Percentiles rank a stretch among this genome's conserved stretches.
These are phyloP conservation scores for Aspergillus ellipticus DNA, from an alignment of 495 filamentous ascomycete genomes.

Conservation along the genomic window DNA sequence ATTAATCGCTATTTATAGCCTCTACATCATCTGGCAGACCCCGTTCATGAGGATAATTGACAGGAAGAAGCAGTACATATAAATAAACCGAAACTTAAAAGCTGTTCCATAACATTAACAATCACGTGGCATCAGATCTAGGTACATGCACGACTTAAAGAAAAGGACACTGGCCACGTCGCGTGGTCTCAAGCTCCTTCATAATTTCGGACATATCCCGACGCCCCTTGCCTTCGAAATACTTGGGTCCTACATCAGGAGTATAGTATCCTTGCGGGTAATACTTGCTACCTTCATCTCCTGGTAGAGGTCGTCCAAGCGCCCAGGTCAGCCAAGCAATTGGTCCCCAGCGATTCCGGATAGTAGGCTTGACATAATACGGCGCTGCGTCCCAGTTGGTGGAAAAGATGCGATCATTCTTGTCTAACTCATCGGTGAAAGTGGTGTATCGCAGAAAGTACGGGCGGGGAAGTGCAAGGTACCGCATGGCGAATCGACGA, in stretches of 20 bases:
- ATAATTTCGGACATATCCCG: slow-evolving; percentile 34
- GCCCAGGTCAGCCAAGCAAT: slow-evolving; percentile 50
- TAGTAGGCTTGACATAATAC: slow-evolving; percentile 58
- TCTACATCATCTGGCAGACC: too few relatives aligned
- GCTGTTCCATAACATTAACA: background rate
- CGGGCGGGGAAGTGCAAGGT: slow-evolving; percentile 54
- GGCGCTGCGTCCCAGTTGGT: slow-evolving; percentile 50
- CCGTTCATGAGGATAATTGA: too few relatives aligned
- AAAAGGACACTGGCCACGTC: slow-evolving; percentile 56
- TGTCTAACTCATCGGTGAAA: slow-evolving; percentile 41
- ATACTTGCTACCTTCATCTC: slow-evolving; percentile 54
- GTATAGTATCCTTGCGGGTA: slow-evolving; percentile 57
- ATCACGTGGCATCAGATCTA: background rate
- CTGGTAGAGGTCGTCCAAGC: slow-evolving; percentile 56
- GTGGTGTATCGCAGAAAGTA: slow-evolving; percentile 37
- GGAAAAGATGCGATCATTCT: slow-evolving; percentile 47
- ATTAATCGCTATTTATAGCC: too few relatives aligned
- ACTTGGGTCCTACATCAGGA: slow-evolving; percentile 54
- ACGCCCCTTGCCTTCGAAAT: slow-evolving; percentile 53
- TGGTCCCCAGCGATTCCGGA: slow-evolving; percentile 60
- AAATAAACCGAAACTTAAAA: background rate
- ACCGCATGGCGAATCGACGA: slow-evolving; percentile 52
- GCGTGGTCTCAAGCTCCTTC: slow-evolving; percentile 38
- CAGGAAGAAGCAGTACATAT: too few relatives aligned
- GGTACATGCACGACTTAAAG: slow-evolving; percentile 8